Evolutionary conservation across 208 protist species (phyloP).

Genomic region (Porcisia hertigi): DNA sequence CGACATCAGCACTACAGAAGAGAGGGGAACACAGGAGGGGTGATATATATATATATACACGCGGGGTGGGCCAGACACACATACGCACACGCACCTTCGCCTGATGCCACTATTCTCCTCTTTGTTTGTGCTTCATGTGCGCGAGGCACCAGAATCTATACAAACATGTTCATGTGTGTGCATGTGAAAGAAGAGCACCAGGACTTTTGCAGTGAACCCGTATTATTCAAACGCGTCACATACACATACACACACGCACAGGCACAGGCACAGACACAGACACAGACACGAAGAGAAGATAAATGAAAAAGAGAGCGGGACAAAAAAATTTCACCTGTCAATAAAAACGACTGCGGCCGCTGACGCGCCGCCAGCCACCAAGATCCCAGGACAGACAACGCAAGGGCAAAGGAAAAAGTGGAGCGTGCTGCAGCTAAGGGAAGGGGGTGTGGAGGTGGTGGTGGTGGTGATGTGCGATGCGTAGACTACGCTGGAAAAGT

Average conservation of each 20-base stretch:
- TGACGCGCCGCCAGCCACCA: background rate
- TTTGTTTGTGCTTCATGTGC: background rate
- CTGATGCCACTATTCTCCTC: background rate
- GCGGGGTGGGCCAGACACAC: background rate
- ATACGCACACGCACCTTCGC: background rate
- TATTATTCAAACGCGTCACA: background rate
- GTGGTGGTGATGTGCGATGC: background rate
- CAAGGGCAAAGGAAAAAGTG: background rate
- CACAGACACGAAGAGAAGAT: background rate
- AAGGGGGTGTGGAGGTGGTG: background rate
- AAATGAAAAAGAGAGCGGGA: background rate
- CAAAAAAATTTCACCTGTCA: background rate
- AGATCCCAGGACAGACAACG: background rate
- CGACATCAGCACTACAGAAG: background rate
- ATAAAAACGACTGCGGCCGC: background rate
- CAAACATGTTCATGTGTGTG: no score
- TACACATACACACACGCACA: background rate
- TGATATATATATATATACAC: no score
- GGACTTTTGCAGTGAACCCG: background rate
- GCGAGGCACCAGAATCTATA: background rate
- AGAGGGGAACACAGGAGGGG: background rate
- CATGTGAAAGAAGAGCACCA: background rate
- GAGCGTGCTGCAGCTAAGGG: background rate
- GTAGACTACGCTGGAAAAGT: background rate
- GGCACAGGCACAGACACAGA: no score